Percentiles rank a stretch among this genome's conserved stretches.
These are phyloP conservation scores for Chlamydomonas urium DNA, from an alignment of 139 green algal genomes.

Conservation along the genomic window DNA sequence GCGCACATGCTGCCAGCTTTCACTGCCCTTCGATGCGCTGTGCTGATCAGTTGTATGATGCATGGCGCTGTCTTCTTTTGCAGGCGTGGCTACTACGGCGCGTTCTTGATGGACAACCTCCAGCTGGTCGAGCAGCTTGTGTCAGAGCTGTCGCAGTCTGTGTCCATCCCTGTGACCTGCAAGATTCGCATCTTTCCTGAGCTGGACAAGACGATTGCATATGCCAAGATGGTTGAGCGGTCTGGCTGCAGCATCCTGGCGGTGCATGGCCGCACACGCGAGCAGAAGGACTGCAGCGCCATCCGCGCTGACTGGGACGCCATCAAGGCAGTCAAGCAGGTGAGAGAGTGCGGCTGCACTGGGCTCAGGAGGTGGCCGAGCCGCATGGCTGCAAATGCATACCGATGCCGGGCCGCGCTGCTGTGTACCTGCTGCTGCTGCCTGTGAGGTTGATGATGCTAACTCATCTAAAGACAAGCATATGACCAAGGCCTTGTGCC, in stretches of 20 bases:
- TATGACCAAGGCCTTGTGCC: no score
- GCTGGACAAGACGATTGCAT: constrained; percentile 80
- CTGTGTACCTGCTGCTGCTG: no score
- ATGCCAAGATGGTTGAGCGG: constrained; percentile 86
- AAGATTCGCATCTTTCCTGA: constrained; percentile 92
- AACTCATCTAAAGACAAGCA: no score
- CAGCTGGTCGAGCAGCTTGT: constrained; percentile 64
- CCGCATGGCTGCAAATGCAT: no score
- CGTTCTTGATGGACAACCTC: constrained; percentile 91
- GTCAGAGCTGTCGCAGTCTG: constrained; percentile 18
- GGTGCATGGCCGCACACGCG: constrained; percentile 91
- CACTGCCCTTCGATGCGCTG: no score
- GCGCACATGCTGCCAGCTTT: no score
- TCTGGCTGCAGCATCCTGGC: constrained; percentile 82
- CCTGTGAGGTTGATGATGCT: no score
- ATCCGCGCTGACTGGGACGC: constrained; percentile 75
- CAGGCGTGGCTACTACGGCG: constrained; percentile 59
- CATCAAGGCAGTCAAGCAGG: constrained; percentile 68
- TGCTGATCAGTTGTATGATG: not conserved
- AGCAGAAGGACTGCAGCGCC: constrained; percentile 73
- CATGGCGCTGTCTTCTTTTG: not conserved
- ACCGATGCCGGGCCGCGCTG: no score
- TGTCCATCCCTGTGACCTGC: constrained; percentile 59
- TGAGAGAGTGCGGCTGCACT: no score
- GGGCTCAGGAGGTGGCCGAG: no score